Base-by-base conservation (phyloP, 176 grass and related monocot genomes). In the Eleusine coracana region DNA sequence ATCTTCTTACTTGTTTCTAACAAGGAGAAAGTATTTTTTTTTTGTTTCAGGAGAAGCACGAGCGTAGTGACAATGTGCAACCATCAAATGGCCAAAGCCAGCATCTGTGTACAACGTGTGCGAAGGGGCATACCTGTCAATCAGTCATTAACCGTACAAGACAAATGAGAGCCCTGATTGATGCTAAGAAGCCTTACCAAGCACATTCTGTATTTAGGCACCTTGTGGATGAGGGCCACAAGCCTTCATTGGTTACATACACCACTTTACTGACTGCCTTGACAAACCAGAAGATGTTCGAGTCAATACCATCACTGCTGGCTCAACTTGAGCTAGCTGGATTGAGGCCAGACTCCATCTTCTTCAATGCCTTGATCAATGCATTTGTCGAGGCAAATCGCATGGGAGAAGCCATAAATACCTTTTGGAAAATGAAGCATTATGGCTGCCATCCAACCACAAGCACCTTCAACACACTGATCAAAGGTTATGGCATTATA, bases 401-500 rank as follows among this genome's bases (percentile, higher is more conserved):
- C 42, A 93, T 95, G 67, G 82, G 88, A 7, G 96, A 98, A 82
- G 96, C 96, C 23, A 98, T 82, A 71, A 93, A 71, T 77, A 91
- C 92, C 25, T 98, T 92, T 46, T 90, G 85, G 89, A 93, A 88
- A 81, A 95, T 98, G 96, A 93, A 84, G 71, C 77, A 87, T 73
- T 89, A 76, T 16, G 91, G 85, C 23, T 92, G 96, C 85, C 70
- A 55, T 78, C 87, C 89, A 27, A 98, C 86, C 13, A 81, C 78
- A 63, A 95, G 91, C 84, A 98, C 96, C 58, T 95, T 98, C 85
- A 98, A 98, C 80, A 98, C 90, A 39, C 85, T 98, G 72, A 93
- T 98, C 82, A 98, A 98, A 89, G 96, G 96, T 8, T 95, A 90
- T 48, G 92, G 92, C 54, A 90, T 98, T 50, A 83, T 83, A 28